Evolutionary conservation across 345 rosid species (phyloP).

Genomic region (Citrus unshiu): DNA sequence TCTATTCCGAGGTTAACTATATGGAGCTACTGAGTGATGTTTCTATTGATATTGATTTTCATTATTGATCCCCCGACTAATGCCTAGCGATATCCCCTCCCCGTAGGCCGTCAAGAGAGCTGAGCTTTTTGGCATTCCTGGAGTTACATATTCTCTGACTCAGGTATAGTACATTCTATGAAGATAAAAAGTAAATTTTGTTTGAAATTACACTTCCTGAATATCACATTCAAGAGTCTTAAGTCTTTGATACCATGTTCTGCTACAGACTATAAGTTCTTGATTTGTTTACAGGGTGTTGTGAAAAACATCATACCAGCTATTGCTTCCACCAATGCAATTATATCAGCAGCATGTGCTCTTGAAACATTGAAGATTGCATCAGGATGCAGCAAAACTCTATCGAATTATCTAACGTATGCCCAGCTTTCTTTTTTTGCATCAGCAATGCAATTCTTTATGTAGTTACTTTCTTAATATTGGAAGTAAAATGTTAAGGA

Average conservation of each 20-base stretch:
- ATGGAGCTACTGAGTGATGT: slow-evolving; percentile 1
- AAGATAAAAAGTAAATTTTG: background rate
- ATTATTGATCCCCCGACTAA: slow-evolving; percentile 9
- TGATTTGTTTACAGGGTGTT: slow-evolving; percentile 58
- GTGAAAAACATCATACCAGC: slow-evolving; percentile 97
- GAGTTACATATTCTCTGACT: slow-evolving; percentile 96
- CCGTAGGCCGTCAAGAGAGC: slow-evolving; percentile 94
- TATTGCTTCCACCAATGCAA: slow-evolving; percentile 96
- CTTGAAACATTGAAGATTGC: slow-evolving; percentile 94
- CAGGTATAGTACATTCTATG: slow-evolving; percentile 47
- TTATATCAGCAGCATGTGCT: slow-evolving; percentile 89
- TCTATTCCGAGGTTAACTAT: slow-evolving; percentile 65
- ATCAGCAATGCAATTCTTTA: background rate
- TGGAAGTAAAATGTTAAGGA: background rate
- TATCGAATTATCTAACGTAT: slow-evolving; percentile 82
- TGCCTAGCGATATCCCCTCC: slow-evolving; percentile 16
- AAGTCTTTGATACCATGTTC: background rate
- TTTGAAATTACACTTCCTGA: background rate
- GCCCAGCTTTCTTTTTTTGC: slow-evolving; percentile 15
- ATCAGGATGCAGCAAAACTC: slow-evolving; percentile 93
- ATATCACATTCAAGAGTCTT: background rate
- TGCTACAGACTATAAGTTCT: background rate
- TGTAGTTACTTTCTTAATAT: background rate
- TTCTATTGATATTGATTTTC: slow-evolving; percentile 14
- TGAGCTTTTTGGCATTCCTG: slow-evolving; percentile 93